Percentiles rank a stretch among this genome's conserved stretches.
These are phyloP conservation scores for Lachnellula occidentalis DNA, from an alignment of 2,329 filamentous ascomycete genomes.

Conservation along the genomic window DNA sequence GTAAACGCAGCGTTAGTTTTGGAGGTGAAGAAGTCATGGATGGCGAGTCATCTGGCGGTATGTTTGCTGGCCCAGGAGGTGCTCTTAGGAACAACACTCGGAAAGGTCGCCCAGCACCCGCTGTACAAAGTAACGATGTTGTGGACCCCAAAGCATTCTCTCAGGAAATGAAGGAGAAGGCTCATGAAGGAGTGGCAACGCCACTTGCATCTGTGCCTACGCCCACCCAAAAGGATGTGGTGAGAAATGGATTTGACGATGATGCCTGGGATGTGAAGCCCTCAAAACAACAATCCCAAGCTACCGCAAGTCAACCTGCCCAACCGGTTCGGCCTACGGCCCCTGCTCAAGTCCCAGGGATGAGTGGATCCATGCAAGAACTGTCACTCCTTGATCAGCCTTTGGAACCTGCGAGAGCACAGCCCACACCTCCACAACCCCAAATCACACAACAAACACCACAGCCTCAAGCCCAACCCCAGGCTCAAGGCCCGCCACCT, in stretches of 20 bases:
- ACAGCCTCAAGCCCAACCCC: slow-evolving; percentile 30
- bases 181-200: slow-evolving; percentile 41
- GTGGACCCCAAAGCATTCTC: slow-evolving; percentile 85
- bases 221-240: slow-evolving; percentile 43
- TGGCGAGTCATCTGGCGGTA: slow-evolving; percentile 54
- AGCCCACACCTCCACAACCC: slow-evolving; percentile 29
- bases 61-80: slow-evolving; percentile 93
- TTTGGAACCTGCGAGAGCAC: slow-evolving; percentile 46
- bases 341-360: slow-evolving; percentile 38
- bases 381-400: slow-evolving; percentile 58
- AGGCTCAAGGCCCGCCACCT: slow-evolving; percentile 39
- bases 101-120: slow-evolving; percentile 81
- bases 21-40: slow-evolving; percentile 51
- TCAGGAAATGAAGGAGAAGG: slow-evolving; percentile 42
- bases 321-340: slow-evolving; percentile 37
- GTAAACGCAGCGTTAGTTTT: slow-evolving; percentile 48
- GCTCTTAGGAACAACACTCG: slow-evolving; percentile 88
- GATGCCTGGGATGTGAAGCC: slow-evolving; percentile 97
- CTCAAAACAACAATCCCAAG: slow-evolving; percentile 48
- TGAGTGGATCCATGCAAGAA: slow-evolving; percentile 67
- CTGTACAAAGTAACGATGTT: slow-evolving; percentile 78
- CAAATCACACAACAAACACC: slow-evolving; percentile 24
- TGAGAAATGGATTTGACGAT: slow-evolving; percentile 74
- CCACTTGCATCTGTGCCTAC: slow-evolving; percentile 37
- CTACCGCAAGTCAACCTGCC: slow-evolving; percentile 34